Base-by-base conservation (phyloP, 75 land plant species). In the Selaginella tamariscina region DNA sequence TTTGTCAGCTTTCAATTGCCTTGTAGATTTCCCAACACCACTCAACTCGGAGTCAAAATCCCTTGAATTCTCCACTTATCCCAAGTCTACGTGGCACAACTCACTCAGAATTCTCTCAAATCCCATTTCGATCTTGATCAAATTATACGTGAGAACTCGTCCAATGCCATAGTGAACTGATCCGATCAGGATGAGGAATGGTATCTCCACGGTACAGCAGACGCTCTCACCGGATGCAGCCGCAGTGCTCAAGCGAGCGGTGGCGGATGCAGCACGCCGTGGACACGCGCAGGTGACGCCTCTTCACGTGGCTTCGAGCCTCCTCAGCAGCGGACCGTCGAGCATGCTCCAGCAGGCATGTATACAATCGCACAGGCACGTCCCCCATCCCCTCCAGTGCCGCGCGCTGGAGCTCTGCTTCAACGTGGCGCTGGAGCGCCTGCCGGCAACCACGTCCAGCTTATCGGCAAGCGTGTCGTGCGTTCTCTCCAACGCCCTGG, bases 281-380 rank as follows among this genome's bases (percentile, higher is more conserved):
- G 85, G 89, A 59, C 98, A 94, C 56, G 85, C 86, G 2, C 98
- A 94, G 56, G 86, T 83, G 31, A 88, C 96, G 65, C 98, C 98
- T 2, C 86, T 93, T 2, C 98, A 93, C 63, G 95, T 93, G 23
- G 98, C 95, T 22, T 81, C 80, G 32, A 81, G 84, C 32, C 77
- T 94, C 69, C 81, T 94, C 31, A 54, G 75, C 5, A 60, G 56
- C 69, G 70, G 85, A 8, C 74, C 82, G 30, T 30, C 83, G 2
- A 82, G 86, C 62, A 79, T 74, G 64, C 81, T 93, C 29, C 80
- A 87, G 1, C 75, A 78, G 20, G 98, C 98, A 1, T 93, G 96
- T 65, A 66, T 86, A 31, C 87, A 73, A 8, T 84, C 98, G 0
- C 88, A 85, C 56, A 79, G 80, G 31, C 86, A 82, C 56, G 79